Evolutionary conservation across 1,139 yeast genomes (phyloP), one percentile per base, ranked within the genome.

Genomic region (Candida sanyaensis): DNA sequence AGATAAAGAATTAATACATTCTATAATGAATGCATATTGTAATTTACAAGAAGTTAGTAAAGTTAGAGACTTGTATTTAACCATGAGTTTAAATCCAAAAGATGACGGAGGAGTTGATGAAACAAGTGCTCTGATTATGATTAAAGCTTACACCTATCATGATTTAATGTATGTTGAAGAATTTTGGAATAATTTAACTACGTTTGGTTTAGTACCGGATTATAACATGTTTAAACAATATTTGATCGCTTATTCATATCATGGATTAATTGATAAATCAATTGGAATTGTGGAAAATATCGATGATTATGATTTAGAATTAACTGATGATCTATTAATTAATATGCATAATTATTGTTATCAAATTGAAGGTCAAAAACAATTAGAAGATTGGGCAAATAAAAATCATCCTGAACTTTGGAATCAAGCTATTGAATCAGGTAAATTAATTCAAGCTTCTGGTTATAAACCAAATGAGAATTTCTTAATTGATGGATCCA

Each of bases 211-310:
- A 11, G 55, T 73, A 7, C 89, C 90, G 0, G 75, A 80, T 52
- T 69, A 76, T 34, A 72, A 74, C n/a, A 77, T 85, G 43, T 78
- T 78, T 59, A 75, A 75, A 41, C 92, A 87, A 60, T 85, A 83
- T 55, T 66, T 88, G 42, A 79, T 87, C 51, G 90, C 93, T 1
- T 84, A 87, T 61, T 87, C 89, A 51, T 86, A 86, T 56, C 84
- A 84, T 59, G 92, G 88, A 2, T 69, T 77, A 44, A 78, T 76
- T 36, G 77, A 78, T 28, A 78, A 80, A 4, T 95, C 95, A 0
- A 66, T 85, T 13, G 73, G 70, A 17, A 64, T 84, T 24, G 73
- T 81, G 1, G 71, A 72, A 33, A 74, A 71, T 40, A 78, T 84
- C 68, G 73, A 71, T 29, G 78, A 80, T 45, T 75, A 76, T 53